A percentile compares a stretch with the other conserved stretches of the same genome.
phyloP scores from a whole-genome alignment of 2,329 filamentous ascomycete species.

The Capronia americana region DNA sequence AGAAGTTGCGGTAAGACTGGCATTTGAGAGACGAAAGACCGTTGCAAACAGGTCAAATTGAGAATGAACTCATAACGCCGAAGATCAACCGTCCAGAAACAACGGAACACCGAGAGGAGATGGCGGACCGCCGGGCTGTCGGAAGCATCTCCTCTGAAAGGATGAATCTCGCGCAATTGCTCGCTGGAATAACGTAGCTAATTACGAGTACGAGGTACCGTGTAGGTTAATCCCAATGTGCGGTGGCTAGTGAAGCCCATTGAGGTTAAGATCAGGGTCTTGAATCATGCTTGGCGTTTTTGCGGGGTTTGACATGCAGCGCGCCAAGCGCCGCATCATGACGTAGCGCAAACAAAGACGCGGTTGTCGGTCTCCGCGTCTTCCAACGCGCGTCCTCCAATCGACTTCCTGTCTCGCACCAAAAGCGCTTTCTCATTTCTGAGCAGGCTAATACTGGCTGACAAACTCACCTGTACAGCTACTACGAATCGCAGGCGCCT shows the following conservation, averaged over 20 bases:
- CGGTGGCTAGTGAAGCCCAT: not conserved
- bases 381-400: not conserved
- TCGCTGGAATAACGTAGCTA: slow-evolving; percentile 5
- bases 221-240: not conserved
- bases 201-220: not conserved
- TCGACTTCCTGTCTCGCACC: not conserved
- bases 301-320: not conserved
- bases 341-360: slow-evolving; percentile 4
- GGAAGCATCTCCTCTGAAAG: not conserved
- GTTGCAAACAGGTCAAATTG: not conserved
- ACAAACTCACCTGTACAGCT: not conserved
- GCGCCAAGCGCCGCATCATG: not conserved
- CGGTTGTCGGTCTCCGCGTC: not conserved
- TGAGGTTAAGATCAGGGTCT: not conserved
- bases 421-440: not conserved
- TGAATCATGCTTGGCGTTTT: not conserved
- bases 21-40: not conserved
- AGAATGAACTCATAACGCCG: slow-evolving; percentile 17
- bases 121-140: slow-evolving; percentile 8
- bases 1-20: slow-evolving; percentile 6
- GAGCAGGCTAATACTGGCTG: not conserved
- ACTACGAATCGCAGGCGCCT: not conserved
- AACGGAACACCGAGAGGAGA: slow-evolving; percentile 8
- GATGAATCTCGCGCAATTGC: not conserved
- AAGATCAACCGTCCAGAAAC: slow-evolving; percentile 10